Evolutionary conservation across 768 basidiomycete species (phyloP).

Genomic region (Boletus reticuloceps): DNA sequence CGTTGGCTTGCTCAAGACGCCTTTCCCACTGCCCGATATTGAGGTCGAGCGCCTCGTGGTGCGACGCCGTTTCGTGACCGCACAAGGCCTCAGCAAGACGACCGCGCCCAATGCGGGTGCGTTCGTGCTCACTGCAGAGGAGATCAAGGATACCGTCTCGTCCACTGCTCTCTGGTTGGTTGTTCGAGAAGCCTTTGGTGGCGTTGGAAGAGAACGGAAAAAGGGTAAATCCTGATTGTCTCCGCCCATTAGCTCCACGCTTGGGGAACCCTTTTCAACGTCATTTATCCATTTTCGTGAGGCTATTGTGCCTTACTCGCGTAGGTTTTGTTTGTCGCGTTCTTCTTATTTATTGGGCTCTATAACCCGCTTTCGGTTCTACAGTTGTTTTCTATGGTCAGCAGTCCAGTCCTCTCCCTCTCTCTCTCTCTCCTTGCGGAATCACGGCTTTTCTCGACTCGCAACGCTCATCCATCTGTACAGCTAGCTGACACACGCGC

Average conservation of each 20-base stretch:
- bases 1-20: conserved; percentile 86
- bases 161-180: conserved; percentile 89
- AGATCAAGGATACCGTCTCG: conserved; percentile 90
- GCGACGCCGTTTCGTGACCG: conserved; percentile 44
- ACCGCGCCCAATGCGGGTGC: conserved; percentile 18
- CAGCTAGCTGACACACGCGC: conserved; percentile 14
- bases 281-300: conserved; percentile 18
- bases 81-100: conserved; percentile 27
- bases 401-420: too few relatives aligned
- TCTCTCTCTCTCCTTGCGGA: not conserved
- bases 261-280: not conserved
- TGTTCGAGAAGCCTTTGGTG: conserved; percentile 90
- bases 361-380: conserved; percentile 8
- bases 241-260: not conserved
- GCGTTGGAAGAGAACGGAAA: conserved; percentile 74
- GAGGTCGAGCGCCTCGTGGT: conserved; percentile 61
- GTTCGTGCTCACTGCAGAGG: conserved; percentile 77
- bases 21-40: conserved; percentile 84
- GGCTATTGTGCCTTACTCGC: conserved; percentile 5
- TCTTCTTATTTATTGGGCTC: conserved; percentile 18
- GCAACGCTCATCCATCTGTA: conserved; percentile 23
- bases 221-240: conserved; percentile 63
- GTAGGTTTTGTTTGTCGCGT: conserved; percentile 4
- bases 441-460: conserved; percentile 3
- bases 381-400: not conserved